A percentile compares a stretch with the other conserved stretches of the same genome.
These are phyloP conservation scores for Bryum argenteum DNA, from an alignment of 225 moss, liverwort and hornwort species.

Conservation along the genomic window DNA sequence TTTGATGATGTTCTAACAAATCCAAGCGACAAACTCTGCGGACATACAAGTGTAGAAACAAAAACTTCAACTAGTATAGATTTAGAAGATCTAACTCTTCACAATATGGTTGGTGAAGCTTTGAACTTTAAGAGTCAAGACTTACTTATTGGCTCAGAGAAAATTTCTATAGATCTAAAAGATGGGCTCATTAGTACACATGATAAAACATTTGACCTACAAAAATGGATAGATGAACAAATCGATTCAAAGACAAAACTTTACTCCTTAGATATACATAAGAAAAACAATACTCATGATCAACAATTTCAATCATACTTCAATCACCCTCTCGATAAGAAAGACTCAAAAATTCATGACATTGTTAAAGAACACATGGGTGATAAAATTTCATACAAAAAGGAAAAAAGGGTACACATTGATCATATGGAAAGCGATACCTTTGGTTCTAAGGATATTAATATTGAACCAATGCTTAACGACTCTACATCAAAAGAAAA, in stretches of 20 bases:
- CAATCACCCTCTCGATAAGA: background rate
- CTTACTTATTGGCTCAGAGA: accelerated
- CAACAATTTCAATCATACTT: slow-evolving; percentile 32
- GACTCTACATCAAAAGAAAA: background rate
- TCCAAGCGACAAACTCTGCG: background rate
- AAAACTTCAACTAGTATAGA: background rate
- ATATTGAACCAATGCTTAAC: accelerated
- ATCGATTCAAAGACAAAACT: slow-evolving; percentile 14
- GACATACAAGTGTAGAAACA: background rate
- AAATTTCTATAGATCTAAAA: background rate
- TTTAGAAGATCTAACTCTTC: background rate
- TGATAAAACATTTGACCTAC: background rate
- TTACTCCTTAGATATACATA: background rate
- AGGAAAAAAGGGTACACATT: too few species aligned
- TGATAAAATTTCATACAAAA: slow-evolving; percentile 1
- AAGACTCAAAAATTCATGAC: background rate
- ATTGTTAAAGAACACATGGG: background rate
- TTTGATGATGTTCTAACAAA: background rate
- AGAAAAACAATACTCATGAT: accelerated
- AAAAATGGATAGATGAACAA: slow-evolving; percentile 21
- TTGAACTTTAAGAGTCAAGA: background rate
- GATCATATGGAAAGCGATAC: background rate
- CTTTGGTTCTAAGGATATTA: background rate
- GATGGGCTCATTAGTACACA: background rate
- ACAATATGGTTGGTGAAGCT: background rate